phyloP scores from a whole-genome alignment of 805 yeast genomes.

The Cyberlindnera misumaiensis region DNA sequence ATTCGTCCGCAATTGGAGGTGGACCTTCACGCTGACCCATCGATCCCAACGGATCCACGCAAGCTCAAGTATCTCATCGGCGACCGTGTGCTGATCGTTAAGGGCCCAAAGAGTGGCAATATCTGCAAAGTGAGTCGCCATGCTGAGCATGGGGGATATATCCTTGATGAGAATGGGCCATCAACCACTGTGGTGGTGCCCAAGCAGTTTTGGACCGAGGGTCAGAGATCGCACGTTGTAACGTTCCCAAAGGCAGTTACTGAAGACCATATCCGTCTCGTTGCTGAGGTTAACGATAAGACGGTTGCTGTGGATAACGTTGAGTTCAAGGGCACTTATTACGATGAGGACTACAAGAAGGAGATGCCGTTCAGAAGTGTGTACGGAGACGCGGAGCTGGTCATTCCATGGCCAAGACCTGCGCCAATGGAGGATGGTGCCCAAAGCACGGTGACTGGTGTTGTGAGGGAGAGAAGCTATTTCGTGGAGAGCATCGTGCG shows the following conservation, averaged over 20 bases:
- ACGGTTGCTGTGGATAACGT: slow-evolving; percentile 78
- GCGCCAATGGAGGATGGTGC: slow-evolving; percentile 46
- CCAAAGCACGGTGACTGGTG: slow-evolving; percentile 48
- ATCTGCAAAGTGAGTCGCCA: slow-evolving; percentile 61
- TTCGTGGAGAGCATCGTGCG: slow-evolving; percentile 61
- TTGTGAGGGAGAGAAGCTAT: slow-evolving; percentile 66
- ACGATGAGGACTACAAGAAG: slow-evolving; percentile 64
- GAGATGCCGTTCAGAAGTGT: slow-evolving; percentile 77
- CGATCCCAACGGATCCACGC: slow-evolving; percentile 35
- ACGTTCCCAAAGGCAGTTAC: slow-evolving; percentile 62
- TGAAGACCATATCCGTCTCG: slow-evolving; percentile 58
- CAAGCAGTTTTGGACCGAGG: slow-evolving; percentile 61
- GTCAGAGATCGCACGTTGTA: slow-evolving; percentile 64
- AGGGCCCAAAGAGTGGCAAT: slow-evolving; percentile 70
- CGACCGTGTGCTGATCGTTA: slow-evolving; percentile 66
- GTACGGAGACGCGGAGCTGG: slow-evolving; percentile 56
- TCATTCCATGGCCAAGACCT: slow-evolving; percentile 89
- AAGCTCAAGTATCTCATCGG: slow-evolving; percentile 65
- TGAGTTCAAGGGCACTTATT: slow-evolving; percentile 60
- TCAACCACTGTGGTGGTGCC: slow-evolving; percentile 62
- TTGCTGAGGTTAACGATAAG: slow-evolving; percentile 65
- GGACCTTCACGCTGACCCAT: slow-evolving; percentile 25
- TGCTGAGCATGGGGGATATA: slow-evolving; percentile 53
- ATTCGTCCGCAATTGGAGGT: slow-evolving; percentile 27
- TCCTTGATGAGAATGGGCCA: slow-evolving; percentile 63